Conservation (phyloP, 768 basidiomycete species). For the Podaxis carcinomalis region DNA sequence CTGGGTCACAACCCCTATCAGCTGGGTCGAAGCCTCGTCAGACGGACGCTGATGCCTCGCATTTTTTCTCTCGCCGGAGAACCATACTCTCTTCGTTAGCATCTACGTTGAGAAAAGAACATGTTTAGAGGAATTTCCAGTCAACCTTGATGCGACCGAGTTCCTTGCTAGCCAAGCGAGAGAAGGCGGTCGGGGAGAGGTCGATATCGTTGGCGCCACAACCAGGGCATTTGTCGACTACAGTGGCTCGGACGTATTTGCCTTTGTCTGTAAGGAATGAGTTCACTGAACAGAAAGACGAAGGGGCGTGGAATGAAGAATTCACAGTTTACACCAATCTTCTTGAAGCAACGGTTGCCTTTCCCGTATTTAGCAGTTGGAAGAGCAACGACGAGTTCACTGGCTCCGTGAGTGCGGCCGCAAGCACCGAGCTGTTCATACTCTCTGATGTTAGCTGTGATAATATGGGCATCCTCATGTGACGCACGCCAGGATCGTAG, state of each 20-base stretch:
- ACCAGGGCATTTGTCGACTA: conserved; percentile 24
- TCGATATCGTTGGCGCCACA: conserved; percentile 23
- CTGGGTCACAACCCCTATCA: too few relatives aligned
- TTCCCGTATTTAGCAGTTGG: conserved; percentile 50
- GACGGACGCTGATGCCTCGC: too few relatives aligned
- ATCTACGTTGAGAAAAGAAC: not conserved
- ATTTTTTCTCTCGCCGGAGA: too few relatives aligned
- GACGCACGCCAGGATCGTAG: conserved; percentile 4
- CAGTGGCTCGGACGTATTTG: conserved; percentile 12
- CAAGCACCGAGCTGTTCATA: conserved; percentile 48
- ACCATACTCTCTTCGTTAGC: too few relatives aligned
- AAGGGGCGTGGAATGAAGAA: conserved; percentile 7
- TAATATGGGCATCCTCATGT: not conserved
- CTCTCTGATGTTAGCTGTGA: not conserved
- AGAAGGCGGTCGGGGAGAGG: conserved; percentile 24
- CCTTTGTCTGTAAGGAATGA: conserved; percentile 31
- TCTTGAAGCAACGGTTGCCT: not conserved
- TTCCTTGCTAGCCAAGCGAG: conserved; percentile 12
- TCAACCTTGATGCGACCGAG: conserved; percentile 18
- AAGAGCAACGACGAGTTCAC: conserved; percentile 53
- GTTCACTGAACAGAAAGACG: conserved; percentile 24
- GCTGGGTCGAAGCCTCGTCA: too few relatives aligned
- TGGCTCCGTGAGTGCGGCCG: conserved; percentile 49
- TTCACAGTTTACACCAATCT: conserved; percentile 45
- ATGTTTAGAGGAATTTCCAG: conserved; percentile 17